Conservation (phyloP, 2,329 filamentous ascomycete species). For the Penicillium thymicola region DNA sequence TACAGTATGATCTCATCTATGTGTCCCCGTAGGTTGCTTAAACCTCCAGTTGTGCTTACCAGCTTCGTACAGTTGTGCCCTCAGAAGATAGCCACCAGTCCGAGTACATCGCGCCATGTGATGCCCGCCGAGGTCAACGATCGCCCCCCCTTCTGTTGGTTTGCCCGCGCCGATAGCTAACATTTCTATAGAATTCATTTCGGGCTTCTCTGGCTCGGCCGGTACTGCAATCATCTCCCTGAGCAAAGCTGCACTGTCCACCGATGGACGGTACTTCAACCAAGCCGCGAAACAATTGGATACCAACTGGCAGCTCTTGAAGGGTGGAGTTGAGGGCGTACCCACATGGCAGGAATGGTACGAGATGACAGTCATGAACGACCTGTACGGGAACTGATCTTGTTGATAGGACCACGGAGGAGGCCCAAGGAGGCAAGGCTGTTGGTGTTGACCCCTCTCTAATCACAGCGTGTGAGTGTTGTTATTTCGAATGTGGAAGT, state of each 20-base stretch:
- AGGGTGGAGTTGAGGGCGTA: slow-evolving; percentile 89
- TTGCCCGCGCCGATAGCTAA: slow-evolving; percentile 14
- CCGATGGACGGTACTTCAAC: slow-evolving; percentile 97
- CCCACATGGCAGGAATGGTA: slow-evolving; percentile 98
- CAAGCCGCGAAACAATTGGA: slow-evolving; percentile 90
- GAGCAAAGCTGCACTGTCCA: slow-evolving; percentile 84
- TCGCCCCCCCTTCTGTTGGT: slow-evolving; percentile 5
- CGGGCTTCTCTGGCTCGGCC: slow-evolving; percentile 90
- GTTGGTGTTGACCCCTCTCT: slow-evolving; percentile 90
- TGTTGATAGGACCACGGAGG: slow-evolving; percentile 62
- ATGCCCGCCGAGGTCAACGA: slow-evolving; percentile 69
- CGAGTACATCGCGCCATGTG: slow-evolving; percentile 96
- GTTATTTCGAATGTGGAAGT: not conserved
- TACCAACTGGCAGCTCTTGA: slow-evolving; percentile 83
- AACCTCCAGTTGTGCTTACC: slow-evolving; percentile 31
- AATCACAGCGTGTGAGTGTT: slow-evolving; percentile 62
- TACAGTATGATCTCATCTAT: slow-evolving; percentile 64
- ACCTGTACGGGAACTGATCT: slow-evolving; percentile 11
- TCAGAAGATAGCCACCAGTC: slow-evolving; percentile 97
- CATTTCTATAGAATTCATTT: slow-evolving; percentile 66
- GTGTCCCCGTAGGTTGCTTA: not conserved
- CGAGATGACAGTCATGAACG: slow-evolving; percentile 4
- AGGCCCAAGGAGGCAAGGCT: slow-evolving; percentile 78
- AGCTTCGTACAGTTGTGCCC: slow-evolving; percentile 67
- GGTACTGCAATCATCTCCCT: slow-evolving; percentile 86